Base-by-base conservation (phyloP, 805 yeast species). In the Candida schatavii region DNA sequence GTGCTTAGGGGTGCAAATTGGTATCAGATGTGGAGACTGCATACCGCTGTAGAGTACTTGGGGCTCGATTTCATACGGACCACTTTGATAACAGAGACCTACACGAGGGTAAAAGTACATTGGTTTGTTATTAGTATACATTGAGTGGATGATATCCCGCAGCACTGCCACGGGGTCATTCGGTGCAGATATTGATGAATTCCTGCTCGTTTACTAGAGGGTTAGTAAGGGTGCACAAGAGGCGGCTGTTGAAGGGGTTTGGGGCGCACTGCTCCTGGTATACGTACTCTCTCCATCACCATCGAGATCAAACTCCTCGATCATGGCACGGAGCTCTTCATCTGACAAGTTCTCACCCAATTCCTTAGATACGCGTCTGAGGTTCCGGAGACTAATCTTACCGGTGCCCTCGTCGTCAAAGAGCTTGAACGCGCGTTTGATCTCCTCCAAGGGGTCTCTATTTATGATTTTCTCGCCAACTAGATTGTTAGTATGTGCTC, bases 271-370 rank as follows among this genome's bases (percentile, higher is more conserved):
- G 14, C 5, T 4, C 11, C 21, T 5, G 18, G 20, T 33, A 56
- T 68, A 74, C 75, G 52, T 63, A 65, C 75, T 90, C 50, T 87
- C 96, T 39, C 98, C 98, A 61, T 93, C 98, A 42, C 88, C 95
- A 59, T 93, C 97, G 39, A 90, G 67, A 65, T 93, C 99, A 58
- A 93, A 93, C 62, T 91, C 98, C 47, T 90, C 96, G 49, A 93
- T 93, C 99, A 93, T 93, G 3, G 97, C 97, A 50, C 86, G 76
- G 39, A 93, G 70, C 57, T 93, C 99, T 45, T 88, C 96, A 51
- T 93, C 99, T 4, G 88, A 82, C 44, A 93, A 68, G 52, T 84
- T 86, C 61, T 93, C 99, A 2, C 97, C 97, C 44, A 93, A 67
- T 50, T 91, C 97, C 52, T 86, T 85, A 9, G 97, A 93, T 1